phyloP scores from a whole-genome alignment of 345 rosid genomes.

The Ailanthus altissimus region DNA sequence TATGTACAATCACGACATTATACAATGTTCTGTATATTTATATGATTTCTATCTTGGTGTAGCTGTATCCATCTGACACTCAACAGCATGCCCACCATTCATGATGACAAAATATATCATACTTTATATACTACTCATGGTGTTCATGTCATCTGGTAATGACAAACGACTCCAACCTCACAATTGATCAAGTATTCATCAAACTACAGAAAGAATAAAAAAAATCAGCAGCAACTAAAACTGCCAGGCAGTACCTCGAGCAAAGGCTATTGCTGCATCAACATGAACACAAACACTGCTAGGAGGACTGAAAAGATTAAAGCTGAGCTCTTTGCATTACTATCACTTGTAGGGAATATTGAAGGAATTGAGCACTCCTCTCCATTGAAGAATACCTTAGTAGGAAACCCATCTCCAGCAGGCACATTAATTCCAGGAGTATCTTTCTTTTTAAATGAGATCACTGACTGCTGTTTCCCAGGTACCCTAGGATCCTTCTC shows the following conservation, averaged over 20 bases:
- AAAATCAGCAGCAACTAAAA: constrained; percentile 25
- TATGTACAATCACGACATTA: constrained; percentile 21
- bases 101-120: constrained; percentile 1
- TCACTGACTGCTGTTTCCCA: constrained; percentile 88
- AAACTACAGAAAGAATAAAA: constrained; percentile 39
- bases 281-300: constrained; percentile 32
- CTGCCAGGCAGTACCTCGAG: constrained; percentile 2
- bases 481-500: constrained; percentile 68
- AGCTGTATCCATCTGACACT: constrained; percentile 1
- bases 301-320: constrained; percentile 29
- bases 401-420: constrained; percentile 82
- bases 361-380: constrained; percentile 88
- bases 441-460: constrained; percentile 77
- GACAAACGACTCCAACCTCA: constrained; percentile 19
- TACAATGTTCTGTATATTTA: constrained; percentile 19
- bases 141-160: constrained; percentile 13
- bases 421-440: constrained; percentile 71
- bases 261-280: constrained; percentile 40
- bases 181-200: constrained; percentile 22
- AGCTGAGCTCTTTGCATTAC: constrained; percentile 35
- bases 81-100: constrained; percentile 3
- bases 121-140: constrained; percentile 22
- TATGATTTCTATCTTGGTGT: not conserved
- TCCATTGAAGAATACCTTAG: constrained; percentile 91
- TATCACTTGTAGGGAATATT: constrained; percentile 45